phyloP scores from a whole-genome alignment of 1,284 basidiomycete genomes.

The Bondarzewia mesenterica region DNA sequence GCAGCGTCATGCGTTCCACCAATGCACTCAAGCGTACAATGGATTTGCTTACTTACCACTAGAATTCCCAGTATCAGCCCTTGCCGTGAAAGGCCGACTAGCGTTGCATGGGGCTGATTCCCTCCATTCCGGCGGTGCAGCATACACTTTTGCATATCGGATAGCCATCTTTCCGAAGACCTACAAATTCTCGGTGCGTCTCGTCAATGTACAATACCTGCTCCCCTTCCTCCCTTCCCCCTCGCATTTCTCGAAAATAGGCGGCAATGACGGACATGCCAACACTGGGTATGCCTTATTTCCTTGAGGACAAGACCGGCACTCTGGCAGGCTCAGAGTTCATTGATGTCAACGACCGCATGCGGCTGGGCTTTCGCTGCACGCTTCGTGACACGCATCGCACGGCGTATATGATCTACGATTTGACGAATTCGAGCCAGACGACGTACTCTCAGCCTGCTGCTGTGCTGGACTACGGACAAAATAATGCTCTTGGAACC shows the following conservation, averaged over 20 bases:
- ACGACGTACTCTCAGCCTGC: constrained; percentile 28
- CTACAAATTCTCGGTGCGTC: neutral
- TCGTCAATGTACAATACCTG: neutral
- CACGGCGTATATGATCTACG: constrained; percentile 45
- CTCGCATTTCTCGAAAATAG: too few relatives aligned
- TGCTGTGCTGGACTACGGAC: constrained; percentile 42
- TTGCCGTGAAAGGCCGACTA: too few relatives aligned
- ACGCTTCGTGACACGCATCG: constrained; percentile 33
- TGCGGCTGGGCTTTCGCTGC: constrained; percentile 40
- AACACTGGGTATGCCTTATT: constrained; percentile 46
- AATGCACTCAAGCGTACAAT: too few relatives aligned
- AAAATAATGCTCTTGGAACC: constrained; percentile 40
- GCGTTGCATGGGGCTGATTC: too few relatives aligned
- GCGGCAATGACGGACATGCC: constrained; percentile 23
- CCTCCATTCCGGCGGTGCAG: neutral
- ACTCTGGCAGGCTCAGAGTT: constrained; percentile 45
- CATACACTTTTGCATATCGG: neutral
- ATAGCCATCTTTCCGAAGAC: neutral
- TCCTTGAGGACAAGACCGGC: constrained; percentile 57
- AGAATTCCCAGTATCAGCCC: too few relatives aligned
- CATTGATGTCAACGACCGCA: constrained; percentile 53
- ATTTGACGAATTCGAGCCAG: constrained; percentile 20
- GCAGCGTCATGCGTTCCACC: too few relatives aligned
- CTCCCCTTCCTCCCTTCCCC: neutral
- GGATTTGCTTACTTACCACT: neutral